These are phyloP conservation scores for Crepidotus variabilis DNA, from an alignment of 768 basidiomycete genomes.

Conservation along the genomic window DNA sequence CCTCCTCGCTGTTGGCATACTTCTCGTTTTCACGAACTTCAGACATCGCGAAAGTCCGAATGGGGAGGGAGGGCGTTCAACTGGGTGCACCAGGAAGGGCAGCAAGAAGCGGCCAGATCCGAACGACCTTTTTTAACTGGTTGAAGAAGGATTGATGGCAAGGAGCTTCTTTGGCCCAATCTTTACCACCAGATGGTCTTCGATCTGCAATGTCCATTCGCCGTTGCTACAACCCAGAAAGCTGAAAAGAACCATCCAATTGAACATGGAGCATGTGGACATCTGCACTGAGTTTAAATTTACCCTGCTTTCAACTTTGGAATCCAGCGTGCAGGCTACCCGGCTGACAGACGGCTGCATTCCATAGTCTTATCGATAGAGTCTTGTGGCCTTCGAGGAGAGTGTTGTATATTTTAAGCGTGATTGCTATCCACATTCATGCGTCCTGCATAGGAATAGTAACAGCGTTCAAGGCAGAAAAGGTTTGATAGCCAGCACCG, in stretches of 20 bases:
- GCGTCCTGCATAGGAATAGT: not conserved
- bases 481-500: no score
- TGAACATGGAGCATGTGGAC: not conserved
- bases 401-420: not conserved
- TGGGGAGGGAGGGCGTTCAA: not conserved
- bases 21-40: not conserved
- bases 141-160: not conserved
- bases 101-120: not conserved
- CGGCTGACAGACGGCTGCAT: not conserved
- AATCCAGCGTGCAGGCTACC: no score
- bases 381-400: not conserved
- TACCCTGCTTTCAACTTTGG: not conserved
- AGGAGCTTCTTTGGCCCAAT: not conserved
- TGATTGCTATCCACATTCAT: not conserved
- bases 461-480: no score
- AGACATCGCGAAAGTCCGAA: not conserved
- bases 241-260: not conserved
- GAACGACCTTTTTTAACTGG: not conserved
- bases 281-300: not conserved
- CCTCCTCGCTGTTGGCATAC: conserved; percentile 11
- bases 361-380: not conserved
- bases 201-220: not conserved
- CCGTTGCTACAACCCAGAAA: not conserved
- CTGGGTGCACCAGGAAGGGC: not conserved
- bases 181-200: not conserved